Conservation (phyloP, 345 rosid genomes). For the Barbarea vulgaris region DNA sequence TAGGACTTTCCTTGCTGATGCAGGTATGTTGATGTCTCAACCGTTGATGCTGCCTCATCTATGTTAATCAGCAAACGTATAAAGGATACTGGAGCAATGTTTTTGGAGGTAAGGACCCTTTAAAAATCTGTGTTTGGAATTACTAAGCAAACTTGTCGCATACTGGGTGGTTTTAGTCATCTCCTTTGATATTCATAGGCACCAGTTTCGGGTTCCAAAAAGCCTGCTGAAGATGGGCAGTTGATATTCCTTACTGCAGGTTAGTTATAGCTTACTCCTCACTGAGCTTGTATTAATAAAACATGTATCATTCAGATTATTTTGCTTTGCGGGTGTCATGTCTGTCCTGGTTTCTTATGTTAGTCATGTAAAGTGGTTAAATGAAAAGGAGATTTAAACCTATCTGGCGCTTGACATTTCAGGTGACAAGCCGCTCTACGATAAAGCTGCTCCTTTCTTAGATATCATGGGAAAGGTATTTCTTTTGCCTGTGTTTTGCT, state of each 20-base stretch:
- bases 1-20: conserved; percentile 15
- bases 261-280: conserved; percentile 32
- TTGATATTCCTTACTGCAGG: conserved; percentile 92
- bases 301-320: background rate
- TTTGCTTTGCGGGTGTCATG: background rate
- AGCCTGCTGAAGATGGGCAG: conserved; percentile 92
- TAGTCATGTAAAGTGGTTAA: conserved; percentile 7
- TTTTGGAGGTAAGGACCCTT: conserved; percentile 66
- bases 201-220: conserved; percentile 96
- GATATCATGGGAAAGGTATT: conserved; percentile 93
- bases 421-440: conserved; percentile 83
- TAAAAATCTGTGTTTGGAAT: background rate
- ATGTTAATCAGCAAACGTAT: conserved; percentile 60
- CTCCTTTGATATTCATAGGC: conserved; percentile 52
- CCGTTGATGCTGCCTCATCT: conserved; percentile 84
- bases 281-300: background rate
- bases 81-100: conserved; percentile 72
- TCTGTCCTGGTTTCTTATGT: background rate
- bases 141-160: background rate
- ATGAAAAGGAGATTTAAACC: conserved; percentile 1
- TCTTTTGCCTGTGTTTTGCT: conserved; percentile 17
- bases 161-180: background rate
- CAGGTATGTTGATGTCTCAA: conserved; percentile 92
- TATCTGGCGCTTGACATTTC: conserved; percentile 39
- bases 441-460: conserved; percentile 61